A percentile compares a stretch with the other conserved stretches of the same genome.
Evolutionary conservation across 352 stramenopile genomes (phyloP).

Genomic region (Lagenidium sp.): DNA sequence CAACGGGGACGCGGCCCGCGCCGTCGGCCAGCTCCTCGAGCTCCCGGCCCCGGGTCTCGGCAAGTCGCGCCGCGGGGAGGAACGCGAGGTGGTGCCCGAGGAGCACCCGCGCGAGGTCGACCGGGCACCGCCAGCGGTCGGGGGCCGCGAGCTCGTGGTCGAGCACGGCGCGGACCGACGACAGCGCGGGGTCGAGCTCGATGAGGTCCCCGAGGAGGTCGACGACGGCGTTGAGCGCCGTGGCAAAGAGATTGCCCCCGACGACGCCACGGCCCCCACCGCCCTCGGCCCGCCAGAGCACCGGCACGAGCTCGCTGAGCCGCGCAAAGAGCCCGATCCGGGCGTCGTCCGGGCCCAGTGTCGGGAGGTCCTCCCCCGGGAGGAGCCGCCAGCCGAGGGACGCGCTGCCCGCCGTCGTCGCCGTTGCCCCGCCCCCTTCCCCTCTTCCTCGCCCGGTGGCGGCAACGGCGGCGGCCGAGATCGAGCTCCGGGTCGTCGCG

Average conservation of each 20-base stretch:
- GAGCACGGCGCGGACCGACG: constrained; percentile 24
- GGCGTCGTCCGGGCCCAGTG: constrained; percentile 20
- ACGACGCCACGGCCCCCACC: constrained; percentile 4
- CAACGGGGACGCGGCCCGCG: constrained; percentile 13
- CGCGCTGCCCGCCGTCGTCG: background rate
- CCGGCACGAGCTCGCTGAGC: constrained; percentile 47
- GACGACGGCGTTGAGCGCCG: constrained; percentile 30
- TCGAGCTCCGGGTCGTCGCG: too few relatives aligned
- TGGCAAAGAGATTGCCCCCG: constrained; percentile 29
- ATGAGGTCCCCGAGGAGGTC: constrained; percentile 58
- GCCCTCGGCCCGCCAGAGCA: constrained; percentile 9
- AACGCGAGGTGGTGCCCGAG: constrained; percentile 31
- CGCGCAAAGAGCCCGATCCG: constrained; percentile 46
- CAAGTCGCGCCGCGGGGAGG: constrained; percentile 10
- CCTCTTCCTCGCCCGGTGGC: too few relatives aligned
- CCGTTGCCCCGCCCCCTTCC: too few relatives aligned
- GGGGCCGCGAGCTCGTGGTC: background rate
- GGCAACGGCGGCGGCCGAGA: too few relatives aligned
- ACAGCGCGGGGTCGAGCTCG: constrained; percentile 32
- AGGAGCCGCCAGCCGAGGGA: background rate
- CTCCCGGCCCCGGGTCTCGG: background rate
- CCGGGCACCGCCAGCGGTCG: constrained; percentile 23
- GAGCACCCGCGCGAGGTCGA: constrained; percentile 20
- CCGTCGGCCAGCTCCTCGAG: background rate
- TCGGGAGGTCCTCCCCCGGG: background rate